phyloP scores from a whole-genome alignment of 179 eudicot genomes.

The Drosera spatulata region DNA sequence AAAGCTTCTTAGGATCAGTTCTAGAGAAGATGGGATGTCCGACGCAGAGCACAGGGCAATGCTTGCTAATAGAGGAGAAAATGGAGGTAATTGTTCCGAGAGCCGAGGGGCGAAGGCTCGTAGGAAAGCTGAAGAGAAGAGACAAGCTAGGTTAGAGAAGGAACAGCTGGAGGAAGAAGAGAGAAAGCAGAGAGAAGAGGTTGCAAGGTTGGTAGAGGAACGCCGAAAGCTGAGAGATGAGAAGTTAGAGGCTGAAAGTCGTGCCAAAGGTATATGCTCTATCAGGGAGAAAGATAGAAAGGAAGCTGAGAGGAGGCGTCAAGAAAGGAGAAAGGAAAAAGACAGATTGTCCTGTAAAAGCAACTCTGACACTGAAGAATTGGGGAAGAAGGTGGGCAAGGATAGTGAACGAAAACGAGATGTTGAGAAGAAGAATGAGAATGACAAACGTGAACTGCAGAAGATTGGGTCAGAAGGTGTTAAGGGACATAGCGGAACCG shows the following conservation, averaged over 20 bases:
- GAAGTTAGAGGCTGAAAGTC: conserved; percentile 72
- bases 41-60: conserved; percentile 45
- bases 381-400: conserved; percentile 61
- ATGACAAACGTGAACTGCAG: conserved; percentile 48
- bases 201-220: conserved; percentile 89
- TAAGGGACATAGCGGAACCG: conserved; percentile 35
- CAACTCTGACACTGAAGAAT: conserved; percentile 87
- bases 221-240: conserved; percentile 84
- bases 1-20: conserved; percentile 62
- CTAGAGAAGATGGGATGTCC: conserved; percentile 42
- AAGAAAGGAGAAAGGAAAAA: conserved; percentile 71
- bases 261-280: conserved; percentile 38
- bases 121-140: conserved; percentile 96
- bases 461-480: conserved; percentile 34
- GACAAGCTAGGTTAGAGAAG: conserved; percentile 90
- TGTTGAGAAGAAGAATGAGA: conserved; percentile 46
- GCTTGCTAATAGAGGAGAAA: conserved; percentile 59
- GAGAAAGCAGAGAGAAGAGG: conserved; percentile 97
- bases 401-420: conserved; percentile 54
- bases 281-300: conserved; percentile 55
- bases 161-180: conserved; percentile 94
- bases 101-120: conserved; percentile 96
- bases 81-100: conserved; percentile 50
- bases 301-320: conserved; percentile 71
- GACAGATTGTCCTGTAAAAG: conserved; percentile 89